Percentiles rank a stretch among this genome's conserved stretches.
These are phyloP conservation scores for Hygrophorus pudorinus DNA, from an alignment of 768 basidiomycete species.

Conservation along the genomic window DNA sequence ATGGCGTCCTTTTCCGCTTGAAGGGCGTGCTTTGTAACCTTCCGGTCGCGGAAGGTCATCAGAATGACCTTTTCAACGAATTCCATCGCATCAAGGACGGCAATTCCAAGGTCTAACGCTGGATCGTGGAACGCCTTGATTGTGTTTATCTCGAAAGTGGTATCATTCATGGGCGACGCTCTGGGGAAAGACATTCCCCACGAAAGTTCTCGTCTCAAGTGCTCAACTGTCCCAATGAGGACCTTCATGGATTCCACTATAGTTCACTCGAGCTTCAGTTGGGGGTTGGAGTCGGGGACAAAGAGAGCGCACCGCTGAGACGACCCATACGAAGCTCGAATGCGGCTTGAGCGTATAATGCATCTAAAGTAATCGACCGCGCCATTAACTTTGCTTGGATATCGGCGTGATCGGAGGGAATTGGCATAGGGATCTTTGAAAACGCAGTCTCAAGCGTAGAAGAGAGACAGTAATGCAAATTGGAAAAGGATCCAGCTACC, in stretches of 20 bases:
- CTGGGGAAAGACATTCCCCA: constrained; percentile 26
- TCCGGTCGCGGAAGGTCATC: constrained; percentile 17
- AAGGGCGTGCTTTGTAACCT: constrained; percentile 2
- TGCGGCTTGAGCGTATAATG: constrained; percentile 32
- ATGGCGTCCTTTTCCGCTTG: constrained; percentile 10
- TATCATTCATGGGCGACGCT: constrained; percentile 1
- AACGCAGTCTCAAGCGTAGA: constrained; percentile 19
- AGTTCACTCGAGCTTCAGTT: constrained; percentile 6
- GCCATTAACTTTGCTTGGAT: constrained; percentile 20
- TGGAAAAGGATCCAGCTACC: constrained; percentile 23
- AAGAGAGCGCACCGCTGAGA: constrained; percentile 25
- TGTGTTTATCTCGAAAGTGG: constrained; percentile 6
- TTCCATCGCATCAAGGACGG: constrained; percentile 25
- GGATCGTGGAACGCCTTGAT: constrained; percentile 16
- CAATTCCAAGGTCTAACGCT: constrained; percentile 24
- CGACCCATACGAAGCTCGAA: constrained; percentile 38
- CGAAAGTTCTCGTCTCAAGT: constrained; percentile 34
- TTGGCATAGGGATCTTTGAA: constrained; percentile 3
- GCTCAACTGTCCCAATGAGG: constrained; percentile 33
- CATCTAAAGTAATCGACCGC: constrained; percentile 28
- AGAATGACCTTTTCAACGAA: constrained; percentile 23
- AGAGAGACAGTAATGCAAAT: constrained; percentile 24
- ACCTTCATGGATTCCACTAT: constrained; percentile 32
- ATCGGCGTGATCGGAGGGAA: constrained; percentile 11
- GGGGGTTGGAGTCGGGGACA: not conserved